These are phyloP conservation scores for Scleromitrula shiraiana DNA, from an alignment of 2,329 filamentous ascomycete genomes.

Conservation along the genomic window DNA sequence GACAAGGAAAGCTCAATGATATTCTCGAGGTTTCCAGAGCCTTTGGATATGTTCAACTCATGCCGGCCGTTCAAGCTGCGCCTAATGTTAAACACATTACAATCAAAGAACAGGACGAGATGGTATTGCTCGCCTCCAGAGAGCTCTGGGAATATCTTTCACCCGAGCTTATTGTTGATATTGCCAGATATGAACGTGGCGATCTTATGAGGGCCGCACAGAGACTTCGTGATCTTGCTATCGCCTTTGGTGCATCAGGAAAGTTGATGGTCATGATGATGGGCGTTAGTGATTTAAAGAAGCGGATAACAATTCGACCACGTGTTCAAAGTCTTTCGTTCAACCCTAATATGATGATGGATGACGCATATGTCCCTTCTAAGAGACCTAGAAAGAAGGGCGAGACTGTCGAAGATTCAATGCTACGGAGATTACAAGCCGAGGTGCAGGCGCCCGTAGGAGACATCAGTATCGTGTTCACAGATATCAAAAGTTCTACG, in stretches of 20 bases:
- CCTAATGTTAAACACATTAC: conserved; percentile 73
- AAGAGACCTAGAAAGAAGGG: conserved; percentile 59
- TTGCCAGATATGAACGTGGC: conserved; percentile 74
- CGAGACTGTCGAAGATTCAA: conserved; percentile 67
- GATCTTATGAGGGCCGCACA: conserved; percentile 94
- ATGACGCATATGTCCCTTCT: conserved; percentile 59
- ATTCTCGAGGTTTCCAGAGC: conserved; percentile 83
- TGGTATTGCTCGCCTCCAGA: conserved; percentile 81
- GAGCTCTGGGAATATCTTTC: conserved; percentile 95
- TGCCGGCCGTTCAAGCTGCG: conserved; percentile 87
- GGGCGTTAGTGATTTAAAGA: conserved; percentile 83
- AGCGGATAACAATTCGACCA: conserved; percentile 63
- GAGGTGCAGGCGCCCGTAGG: conserved; percentile 89
- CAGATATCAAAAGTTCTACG: conserved; percentile 98
- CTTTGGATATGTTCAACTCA: conserved; percentile 88
- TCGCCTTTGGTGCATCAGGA: conserved; percentile 85
- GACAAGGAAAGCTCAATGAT: conserved; percentile 91
- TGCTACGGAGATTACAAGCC: conserved; percentile 75
- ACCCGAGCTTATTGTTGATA: conserved; percentile 83
- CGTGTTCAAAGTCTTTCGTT: conserved; percentile 73
- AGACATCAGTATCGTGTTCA: conserved; percentile 90
- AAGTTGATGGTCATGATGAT: conserved; percentile 99
- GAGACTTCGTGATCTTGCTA: conserved; percentile 87
- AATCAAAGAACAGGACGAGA: conserved; percentile 83
- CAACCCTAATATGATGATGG: conserved; percentile 65